phyloP scores from a whole-genome alignment of 2,329 filamentous ascomycete genomes.

The Aureobasidium subglaciale region DNA sequence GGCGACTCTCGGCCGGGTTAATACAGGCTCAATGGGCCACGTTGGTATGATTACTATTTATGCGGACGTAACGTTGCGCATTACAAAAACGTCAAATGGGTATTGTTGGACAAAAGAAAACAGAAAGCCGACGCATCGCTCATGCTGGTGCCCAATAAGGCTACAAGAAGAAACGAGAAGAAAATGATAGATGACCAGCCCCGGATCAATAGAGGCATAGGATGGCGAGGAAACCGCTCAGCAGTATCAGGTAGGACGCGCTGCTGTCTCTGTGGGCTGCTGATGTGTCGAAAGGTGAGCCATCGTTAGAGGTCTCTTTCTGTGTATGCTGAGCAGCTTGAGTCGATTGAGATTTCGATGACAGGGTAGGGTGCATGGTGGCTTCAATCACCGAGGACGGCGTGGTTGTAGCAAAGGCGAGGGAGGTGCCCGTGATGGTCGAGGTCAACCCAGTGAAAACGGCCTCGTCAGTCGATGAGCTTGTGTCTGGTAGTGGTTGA shows the following conservation, averaged over 20 bases:
- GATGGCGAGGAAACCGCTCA: neutral
- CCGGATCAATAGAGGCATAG: neutral
- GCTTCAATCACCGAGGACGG: slow-evolving; percentile 5
- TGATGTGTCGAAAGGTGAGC: slow-evolving; percentile 2
- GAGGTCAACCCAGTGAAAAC: neutral
- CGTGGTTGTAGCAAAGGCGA: slow-evolving; percentile 7
- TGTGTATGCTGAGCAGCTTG: neutral
- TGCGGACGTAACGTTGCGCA: neutral
- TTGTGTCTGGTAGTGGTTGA: neutral
- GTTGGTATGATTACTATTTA: slow-evolving; percentile 2
- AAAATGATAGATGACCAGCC: neutral
- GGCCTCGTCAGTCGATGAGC: neutral
- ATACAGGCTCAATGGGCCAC: neutral
- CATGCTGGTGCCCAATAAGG: neutral
- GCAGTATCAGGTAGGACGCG: neutral
- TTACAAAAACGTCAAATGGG: slow-evolving; percentile 9
- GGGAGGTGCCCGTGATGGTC: neutral
- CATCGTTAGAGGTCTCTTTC: neutral
- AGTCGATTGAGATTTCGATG: too few species aligned
- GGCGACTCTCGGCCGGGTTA: neutral
- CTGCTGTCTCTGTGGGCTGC: neutral
- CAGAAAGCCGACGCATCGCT: slow-evolving; percentile 1
- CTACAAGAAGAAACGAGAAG: neutral
- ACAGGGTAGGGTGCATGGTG: neutral
- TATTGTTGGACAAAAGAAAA: slow-evolving; percentile 3